phyloP scores from a whole-genome alignment of 208 protist species.

The Crithidia brevicula region DNA sequence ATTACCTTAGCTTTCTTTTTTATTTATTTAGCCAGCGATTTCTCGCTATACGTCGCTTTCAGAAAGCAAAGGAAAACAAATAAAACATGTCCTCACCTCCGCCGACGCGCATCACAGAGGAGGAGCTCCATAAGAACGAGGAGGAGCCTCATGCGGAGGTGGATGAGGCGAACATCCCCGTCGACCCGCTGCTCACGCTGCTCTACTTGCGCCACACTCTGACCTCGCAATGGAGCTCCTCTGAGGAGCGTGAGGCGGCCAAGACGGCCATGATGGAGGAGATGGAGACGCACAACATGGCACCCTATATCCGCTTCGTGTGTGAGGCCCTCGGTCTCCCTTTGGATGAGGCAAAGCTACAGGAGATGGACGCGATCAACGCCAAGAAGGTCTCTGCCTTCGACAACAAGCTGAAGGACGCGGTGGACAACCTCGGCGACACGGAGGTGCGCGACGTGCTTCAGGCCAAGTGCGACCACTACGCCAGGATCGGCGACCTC shows the following conservation, averaged over 20 bases:
- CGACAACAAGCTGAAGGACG: constrained; percentile 92
- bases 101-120: constrained; percentile 20
- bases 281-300: constrained; percentile 86
- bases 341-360: constrained; percentile 63
- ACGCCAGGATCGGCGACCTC: constrained; percentile 96
- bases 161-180: constrained; percentile 54
- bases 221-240: constrained; percentile 77
- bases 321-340: constrained; percentile 72
- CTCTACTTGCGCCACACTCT: constrained; percentile 83
- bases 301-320: constrained; percentile 87
- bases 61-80: background rate
- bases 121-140: constrained; percentile 37
- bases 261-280: constrained; percentile 73
- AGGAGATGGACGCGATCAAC: constrained; percentile 83
- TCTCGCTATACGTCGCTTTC: background rate
- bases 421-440: constrained; percentile 97
- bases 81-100: constrained; percentile 25
- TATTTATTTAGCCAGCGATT: background rate
- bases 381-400: constrained; percentile 78
- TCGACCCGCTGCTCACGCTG: constrained; percentile 85
- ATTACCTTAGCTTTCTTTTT: background rate
- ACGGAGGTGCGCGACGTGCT: constrained; percentile 96
- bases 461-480: constrained; percentile 94
- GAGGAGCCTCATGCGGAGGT: constrained; percentile 35
- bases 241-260: constrained; percentile 72